A percentile compares a stretch with the other conserved stretches of the same genome.
Evolutionary conservation across 2,329 filamentous ascomycete genomes (phyloP).

Genomic region (Paecilomyces variotii): DNA sequence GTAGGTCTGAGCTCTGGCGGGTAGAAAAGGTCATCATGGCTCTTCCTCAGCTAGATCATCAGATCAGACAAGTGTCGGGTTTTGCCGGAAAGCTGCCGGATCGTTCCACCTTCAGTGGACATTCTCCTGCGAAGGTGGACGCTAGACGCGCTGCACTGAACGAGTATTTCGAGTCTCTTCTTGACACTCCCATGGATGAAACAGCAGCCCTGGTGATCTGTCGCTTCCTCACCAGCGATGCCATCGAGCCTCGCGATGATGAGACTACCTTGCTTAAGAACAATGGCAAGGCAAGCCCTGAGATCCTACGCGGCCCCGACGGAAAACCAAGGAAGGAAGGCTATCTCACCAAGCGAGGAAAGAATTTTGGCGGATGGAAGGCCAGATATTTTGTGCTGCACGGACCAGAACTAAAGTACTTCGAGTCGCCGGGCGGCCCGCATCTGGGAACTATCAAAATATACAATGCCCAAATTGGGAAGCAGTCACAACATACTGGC

Average conservation of each 20-base stretch:
- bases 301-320: conserved; percentile 45
- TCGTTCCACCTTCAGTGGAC: conserved; percentile 76
- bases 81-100: conserved; percentile 77
- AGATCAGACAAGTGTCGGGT: conserved; percentile 63
- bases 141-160: conserved; percentile 74
- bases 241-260: conserved; percentile 47
- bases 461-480: conserved; percentile 83
- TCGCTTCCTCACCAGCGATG: conserved; percentile 68
- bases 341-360: conserved; percentile 91
- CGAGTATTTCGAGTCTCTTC: conserved; percentile 72
- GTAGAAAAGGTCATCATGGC: conserved; percentile 86
- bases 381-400: conserved; percentile 66
- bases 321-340: conserved; percentile 70
- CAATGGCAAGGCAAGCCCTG: conserved; percentile 21
- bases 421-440: conserved; percentile 79
- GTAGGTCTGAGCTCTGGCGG: conserved; percentile 67
- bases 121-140: conserved; percentile 89
- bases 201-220: conserved; percentile 72
- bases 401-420: conserved; percentile 73
- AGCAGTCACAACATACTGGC: conserved; percentile 62
- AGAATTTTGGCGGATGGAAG: conserved; percentile 99
- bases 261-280: conserved; percentile 43
- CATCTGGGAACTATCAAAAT: conserved; percentile 93
- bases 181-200: conserved; percentile 75
- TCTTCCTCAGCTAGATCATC: conserved; percentile 71